phyloP scores from a whole-genome alignment of 176 grass and related monocot species.

The Hordeum marinum region DNA sequence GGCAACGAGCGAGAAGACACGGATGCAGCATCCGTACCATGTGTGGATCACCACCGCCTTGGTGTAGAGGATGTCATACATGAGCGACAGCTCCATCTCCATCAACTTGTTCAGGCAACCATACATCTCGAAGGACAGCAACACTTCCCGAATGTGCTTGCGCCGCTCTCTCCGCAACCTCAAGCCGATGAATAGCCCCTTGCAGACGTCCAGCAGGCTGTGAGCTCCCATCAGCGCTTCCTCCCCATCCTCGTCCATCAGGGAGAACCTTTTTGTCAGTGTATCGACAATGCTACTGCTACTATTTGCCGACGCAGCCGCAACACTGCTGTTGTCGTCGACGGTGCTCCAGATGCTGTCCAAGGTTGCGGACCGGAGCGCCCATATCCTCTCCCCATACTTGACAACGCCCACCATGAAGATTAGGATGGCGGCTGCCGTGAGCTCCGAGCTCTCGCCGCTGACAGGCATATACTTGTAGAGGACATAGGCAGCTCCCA shows the following conservation, averaged over 20 bases:
- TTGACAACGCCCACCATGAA: not conserved
- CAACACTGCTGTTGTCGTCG: not conserved
- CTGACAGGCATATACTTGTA: not conserved
- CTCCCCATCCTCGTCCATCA: too few relatives aligned
- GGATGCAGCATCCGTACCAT: slow-evolving; percentile 1
- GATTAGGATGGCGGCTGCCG: not conserved
- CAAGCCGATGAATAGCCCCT: not conserved
- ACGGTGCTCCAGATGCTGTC: not conserved
- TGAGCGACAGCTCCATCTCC: slow-evolving; percentile 33
- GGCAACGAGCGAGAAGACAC: not conserved
- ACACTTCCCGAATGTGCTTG: not conserved
- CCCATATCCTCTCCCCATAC: slow-evolving; percentile 15
- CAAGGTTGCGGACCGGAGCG: not conserved
- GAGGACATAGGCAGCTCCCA: not conserved
- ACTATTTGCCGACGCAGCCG: too few relatives aligned
- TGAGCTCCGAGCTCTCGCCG: not conserved
- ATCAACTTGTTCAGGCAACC: not conserved
- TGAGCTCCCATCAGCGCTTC: not conserved
- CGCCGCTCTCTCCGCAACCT: too few relatives aligned
- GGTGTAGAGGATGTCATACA: slow-evolving; percentile 16
- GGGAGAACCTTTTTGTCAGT: too few relatives aligned
- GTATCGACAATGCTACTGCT: too few relatives aligned
- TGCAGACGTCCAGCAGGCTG: not conserved
- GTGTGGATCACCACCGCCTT: slow-evolving; percentile 17
- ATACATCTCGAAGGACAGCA: not conserved